A percentile compares a stretch with the other conserved stretches of the same genome.
These are phyloP conservation scores for Paratinospora sagittata DNA, from an alignment of 164 flowering plant species.

Conservation along the genomic window DNA sequence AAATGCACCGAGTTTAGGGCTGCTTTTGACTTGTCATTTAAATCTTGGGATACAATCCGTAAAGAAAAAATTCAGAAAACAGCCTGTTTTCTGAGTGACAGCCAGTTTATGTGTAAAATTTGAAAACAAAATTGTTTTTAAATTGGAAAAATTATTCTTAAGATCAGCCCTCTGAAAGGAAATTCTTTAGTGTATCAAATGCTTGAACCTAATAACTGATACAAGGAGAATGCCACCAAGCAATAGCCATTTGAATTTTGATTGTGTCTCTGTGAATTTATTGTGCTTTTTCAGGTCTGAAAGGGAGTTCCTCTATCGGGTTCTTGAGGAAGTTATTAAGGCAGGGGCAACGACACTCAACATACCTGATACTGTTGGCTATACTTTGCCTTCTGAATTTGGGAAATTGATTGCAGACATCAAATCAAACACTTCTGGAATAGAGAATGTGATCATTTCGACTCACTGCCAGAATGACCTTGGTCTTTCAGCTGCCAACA, in stretches of 20 bases:
- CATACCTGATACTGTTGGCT: slow-evolving; percentile 97
- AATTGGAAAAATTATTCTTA: too few relatives aligned
- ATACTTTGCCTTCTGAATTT: slow-evolving; percentile 61
- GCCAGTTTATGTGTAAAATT: too few relatives aligned
- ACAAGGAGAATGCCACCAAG: background rate
- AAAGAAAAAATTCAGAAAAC: too few relatives aligned
- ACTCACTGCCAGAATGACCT: slow-evolving; percentile 99
- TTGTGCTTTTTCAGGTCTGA: slow-evolving; percentile 56
- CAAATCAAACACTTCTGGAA: slow-evolving; percentile 81
- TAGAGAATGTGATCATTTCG: slow-evolving; percentile 87
- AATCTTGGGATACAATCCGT: too few relatives aligned
- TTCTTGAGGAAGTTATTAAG: slow-evolving; percentile 84
- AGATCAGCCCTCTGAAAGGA: too few relatives aligned
- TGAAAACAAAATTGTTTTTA: too few relatives aligned
- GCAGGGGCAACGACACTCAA: slow-evolving; percentile 98
- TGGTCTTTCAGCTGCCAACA: slow-evolving; percentile 93
- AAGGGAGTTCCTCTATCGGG: slow-evolving; percentile 68
- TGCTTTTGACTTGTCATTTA: too few relatives aligned
- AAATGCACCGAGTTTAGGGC: too few relatives aligned
- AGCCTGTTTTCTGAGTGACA: too few relatives aligned
- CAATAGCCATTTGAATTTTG: background rate
- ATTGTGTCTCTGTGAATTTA: background rate
- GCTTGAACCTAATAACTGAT: background rate
- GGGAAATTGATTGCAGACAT: slow-evolving; percentile 82
- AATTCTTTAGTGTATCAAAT: too few relatives aligned